phyloP scores from a whole-genome alignment of 2,329 filamentous ascomycete species.

The Kalmusia sp. region DNA sequence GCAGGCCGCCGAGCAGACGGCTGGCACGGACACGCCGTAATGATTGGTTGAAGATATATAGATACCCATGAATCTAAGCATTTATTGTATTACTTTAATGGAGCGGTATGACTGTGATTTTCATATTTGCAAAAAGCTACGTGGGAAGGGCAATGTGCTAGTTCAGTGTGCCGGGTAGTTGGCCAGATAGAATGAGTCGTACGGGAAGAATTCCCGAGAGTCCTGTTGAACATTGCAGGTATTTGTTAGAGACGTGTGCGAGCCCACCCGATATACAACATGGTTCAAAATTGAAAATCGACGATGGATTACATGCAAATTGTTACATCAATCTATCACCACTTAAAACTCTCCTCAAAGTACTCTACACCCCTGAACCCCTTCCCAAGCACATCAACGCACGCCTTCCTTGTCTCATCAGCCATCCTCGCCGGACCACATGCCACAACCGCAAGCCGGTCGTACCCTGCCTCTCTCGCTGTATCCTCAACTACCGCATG shows the following conservation, averaged over 20 bases:
- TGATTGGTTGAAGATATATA: neutral
- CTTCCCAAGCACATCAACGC: slow-evolving; percentile 41
- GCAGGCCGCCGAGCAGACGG: slow-evolving; percentile 25
- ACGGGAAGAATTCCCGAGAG: too few species aligned
- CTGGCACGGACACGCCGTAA: slow-evolving; percentile 11
- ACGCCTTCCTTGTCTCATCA: slow-evolving; percentile 52
- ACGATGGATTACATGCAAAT: too few species aligned
- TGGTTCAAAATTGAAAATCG: too few species aligned
- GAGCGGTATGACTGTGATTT: too few species aligned
- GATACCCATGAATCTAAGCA: neutral
- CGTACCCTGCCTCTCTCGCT: slow-evolving; percentile 37
- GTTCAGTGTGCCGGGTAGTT: too few species aligned
- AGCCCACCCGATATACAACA: too few species aligned
- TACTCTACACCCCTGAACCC: slow-evolving; percentile 48
- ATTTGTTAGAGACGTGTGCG: too few species aligned
- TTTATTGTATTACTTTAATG: too few species aligned
- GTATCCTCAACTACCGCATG: slow-evolving; percentile 39
- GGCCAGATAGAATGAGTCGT: too few species aligned
- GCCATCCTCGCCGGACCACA: slow-evolving; percentile 57
- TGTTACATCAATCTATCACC: slow-evolving; percentile 36
- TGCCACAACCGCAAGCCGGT: slow-evolving; percentile 48
- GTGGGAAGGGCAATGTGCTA: too few species aligned
- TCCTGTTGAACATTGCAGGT: too few species aligned
- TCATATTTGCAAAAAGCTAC: too few species aligned
- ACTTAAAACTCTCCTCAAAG: slow-evolving; percentile 57